These are phyloP conservation scores for Coniophora puteana DNA, from an alignment of 1,284 basidiomycete species.

Conservation along the genomic window DNA sequence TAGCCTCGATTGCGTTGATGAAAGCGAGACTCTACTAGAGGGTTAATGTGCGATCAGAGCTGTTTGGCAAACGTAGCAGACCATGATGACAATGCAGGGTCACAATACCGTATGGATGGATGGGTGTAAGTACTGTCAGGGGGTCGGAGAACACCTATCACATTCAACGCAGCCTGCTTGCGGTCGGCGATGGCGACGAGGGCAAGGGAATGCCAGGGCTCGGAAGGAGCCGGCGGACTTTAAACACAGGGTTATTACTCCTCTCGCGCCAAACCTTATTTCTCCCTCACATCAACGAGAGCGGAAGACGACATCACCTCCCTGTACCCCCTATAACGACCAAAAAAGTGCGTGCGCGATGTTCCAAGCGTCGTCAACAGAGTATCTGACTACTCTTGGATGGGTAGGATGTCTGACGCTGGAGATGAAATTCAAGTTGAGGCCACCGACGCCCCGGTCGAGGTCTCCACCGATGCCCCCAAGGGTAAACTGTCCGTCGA, in stretches of 20 bases:
- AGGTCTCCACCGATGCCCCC: constrained; percentile 80
- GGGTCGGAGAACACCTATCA: no score
- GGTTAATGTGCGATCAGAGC: constrained; percentile 5
- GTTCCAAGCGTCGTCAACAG: neutral
- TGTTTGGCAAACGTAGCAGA: constrained; percentile 17
- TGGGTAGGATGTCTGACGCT: constrained; percentile 92
- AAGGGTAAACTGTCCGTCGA: constrained; percentile 96
- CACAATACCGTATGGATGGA: neutral
- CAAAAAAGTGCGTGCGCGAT: constrained; percentile 41
- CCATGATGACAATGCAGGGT: constrained; percentile 16
- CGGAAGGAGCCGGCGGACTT: no score
- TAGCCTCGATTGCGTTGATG: constrained; percentile 53
- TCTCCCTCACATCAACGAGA: constrained; percentile 74
- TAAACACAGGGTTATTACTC: constrained; percentile 28
- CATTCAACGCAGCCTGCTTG: no score
- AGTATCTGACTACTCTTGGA: constrained; percentile 1
- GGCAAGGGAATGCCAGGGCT: no score
- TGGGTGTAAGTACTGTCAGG: no score
- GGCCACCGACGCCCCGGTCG: constrained; percentile 71
- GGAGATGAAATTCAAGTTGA: constrained; percentile 91
- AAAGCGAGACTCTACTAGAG: constrained; percentile 64
- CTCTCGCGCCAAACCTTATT: constrained; percentile 40
- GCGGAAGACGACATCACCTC: constrained; percentile 84
- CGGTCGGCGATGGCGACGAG: no score
- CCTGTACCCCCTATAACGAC: constrained; percentile 30